Percentiles rank a stretch among this genome's conserved stretches.
Evolutionary conservation across 352 stramenopile genomes (phyloP).

Genomic region (Pythium rishiriense): DNA sequence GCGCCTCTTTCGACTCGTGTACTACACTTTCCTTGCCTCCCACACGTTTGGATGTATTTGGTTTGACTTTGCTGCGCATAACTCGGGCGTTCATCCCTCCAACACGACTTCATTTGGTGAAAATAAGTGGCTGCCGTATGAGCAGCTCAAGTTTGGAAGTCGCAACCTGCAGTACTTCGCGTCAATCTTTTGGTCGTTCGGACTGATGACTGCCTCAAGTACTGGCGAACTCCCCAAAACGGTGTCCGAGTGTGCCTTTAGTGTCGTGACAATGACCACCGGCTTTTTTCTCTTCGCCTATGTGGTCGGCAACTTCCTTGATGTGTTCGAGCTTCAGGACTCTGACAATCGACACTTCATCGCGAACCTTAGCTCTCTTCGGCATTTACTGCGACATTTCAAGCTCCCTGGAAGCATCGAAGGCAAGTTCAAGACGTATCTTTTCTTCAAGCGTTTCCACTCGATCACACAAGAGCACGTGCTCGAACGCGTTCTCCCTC

Average conservation of each 20-base stretch:
- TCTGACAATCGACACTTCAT: slow-evolving; percentile 58
- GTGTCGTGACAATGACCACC: slow-evolving; percentile 36
- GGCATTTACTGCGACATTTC: slow-evolving; percentile 55
- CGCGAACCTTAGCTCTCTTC: slow-evolving; percentile 46
- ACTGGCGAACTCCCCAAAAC: slow-evolving; percentile 44
- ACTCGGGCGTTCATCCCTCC: neutral
- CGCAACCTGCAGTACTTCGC: slow-evolving; percentile 37
- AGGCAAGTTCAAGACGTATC: slow-evolving; percentile 64
- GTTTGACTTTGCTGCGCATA: slow-evolving; percentile 43
- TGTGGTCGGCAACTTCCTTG: slow-evolving; percentile 59
- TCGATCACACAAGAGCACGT: slow-evolving; percentile 54
- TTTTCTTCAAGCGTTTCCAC: slow-evolving; percentile 62
- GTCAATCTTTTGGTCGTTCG: slow-evolving; percentile 58
- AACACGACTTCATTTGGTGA: neutral
- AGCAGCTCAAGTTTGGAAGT: neutral
- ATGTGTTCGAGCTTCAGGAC: slow-evolving; percentile 53
- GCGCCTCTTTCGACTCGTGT: slow-evolving; percentile 46
- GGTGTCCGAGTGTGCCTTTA: slow-evolving; percentile 41
- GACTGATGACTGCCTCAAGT: slow-evolving; percentile 50
- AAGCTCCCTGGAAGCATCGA: slow-evolving; percentile 39
- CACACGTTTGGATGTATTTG: slow-evolving; percentile 59
- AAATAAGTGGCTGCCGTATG: neutral
- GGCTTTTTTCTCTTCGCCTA: slow-evolving; percentile 54
- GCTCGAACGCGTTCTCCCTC: slow-evolving; percentile 43
- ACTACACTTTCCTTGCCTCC: slow-evolving; percentile 42